Evolutionary conservation across 176 grass and related monocot genomes (phyloP), one percentile per base, ranked within the genome.

Genomic region (Rhipidocladum racemiflorum): DNA sequence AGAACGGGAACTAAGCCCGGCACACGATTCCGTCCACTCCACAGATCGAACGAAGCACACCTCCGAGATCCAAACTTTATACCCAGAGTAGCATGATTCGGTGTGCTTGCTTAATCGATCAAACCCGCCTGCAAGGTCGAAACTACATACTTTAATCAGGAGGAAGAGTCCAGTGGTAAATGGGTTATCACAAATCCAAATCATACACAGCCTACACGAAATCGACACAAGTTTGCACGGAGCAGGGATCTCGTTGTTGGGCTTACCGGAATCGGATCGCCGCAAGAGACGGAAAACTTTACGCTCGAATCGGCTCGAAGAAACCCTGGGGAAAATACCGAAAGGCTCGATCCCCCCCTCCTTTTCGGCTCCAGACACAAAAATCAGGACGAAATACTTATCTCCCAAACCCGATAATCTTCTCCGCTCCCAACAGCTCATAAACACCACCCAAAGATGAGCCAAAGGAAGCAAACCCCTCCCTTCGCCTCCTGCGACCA

Each of bases 41-140:
- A 59, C 14, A 21, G 49, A 79, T 30, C 5, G 32, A 51, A 79
- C 5, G 24, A 51, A 79, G 7, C 77, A 60, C 48, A 7, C 49
- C 38, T n/a, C n/a, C 14, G 38, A 81, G 85, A 87, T 75, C 61
- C 78, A 49, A 75, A 34, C 70, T 75, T 39, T 50, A 68, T 11
- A 68, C 38, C 11, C 27, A 48, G 17, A 59, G 61, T 59, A 39
- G 51, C 70, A 81, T 39, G 61, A 68, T 42, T 57, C 70, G 27
- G 61, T 10, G 6, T 15, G 59, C 4, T 61, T 20, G 38, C 30
- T 17, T 9, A 25, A 70, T 9, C 36, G 27, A 61, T 45, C 36
- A 43, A 46, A 81, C 59, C 69, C 75, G 5, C 70, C 85, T 75
- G 68, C 46, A 81, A 74, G 55, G 55, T 57, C 55, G 55, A 57